Percentiles rank a stretch among this genome's conserved stretches.
These are phyloP conservation scores for Yarrowia sp. DNA, from an alignment of 805 yeast genomes.

Conservation along the genomic window DNA sequence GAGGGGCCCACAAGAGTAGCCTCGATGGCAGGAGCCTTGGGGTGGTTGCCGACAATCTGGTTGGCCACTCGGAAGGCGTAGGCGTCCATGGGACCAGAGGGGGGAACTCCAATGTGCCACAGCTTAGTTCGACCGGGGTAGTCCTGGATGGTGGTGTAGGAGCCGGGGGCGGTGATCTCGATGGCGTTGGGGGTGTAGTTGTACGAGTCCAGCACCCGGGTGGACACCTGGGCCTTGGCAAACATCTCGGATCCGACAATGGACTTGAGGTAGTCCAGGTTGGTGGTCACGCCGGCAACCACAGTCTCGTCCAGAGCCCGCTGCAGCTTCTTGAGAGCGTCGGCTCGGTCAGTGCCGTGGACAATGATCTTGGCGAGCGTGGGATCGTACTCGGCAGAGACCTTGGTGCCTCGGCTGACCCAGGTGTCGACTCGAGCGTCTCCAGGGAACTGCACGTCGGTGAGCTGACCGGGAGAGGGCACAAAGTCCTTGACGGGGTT, in stretches of 20 bases:
- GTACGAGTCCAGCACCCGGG: slow-evolving; percentile 84
- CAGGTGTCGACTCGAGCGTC: slow-evolving; percentile 96
- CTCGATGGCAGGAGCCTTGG: slow-evolving; percentile 87
- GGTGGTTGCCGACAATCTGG: slow-evolving; percentile 85
- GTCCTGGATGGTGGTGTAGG: slow-evolving; percentile 95
- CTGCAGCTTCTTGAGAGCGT: slow-evolving; percentile 78
- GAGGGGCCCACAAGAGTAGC: slow-evolving; percentile 88
- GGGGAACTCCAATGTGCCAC: slow-evolving; percentile 96
- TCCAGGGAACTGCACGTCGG: slow-evolving; percentile 81
- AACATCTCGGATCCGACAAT: slow-evolving; percentile 87
- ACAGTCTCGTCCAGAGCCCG: slow-evolving; percentile 85
- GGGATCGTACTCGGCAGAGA: slow-evolving; percentile 95
- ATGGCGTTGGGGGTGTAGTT: slow-evolving; percentile 82
- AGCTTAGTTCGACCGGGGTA: slow-evolving; percentile 87
- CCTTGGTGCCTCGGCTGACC: slow-evolving; percentile 85
- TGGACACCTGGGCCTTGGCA: slow-evolving; percentile 79
- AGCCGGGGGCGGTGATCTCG: slow-evolving; percentile 88
- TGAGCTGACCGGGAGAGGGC: slow-evolving; percentile 95
- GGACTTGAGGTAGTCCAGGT: slow-evolving; percentile 85
- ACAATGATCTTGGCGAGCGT: slow-evolving; percentile 96
- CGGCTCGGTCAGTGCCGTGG: slow-evolving; percentile 86
- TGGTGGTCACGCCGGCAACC: slow-evolving; percentile 86
- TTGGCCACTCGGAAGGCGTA: slow-evolving; percentile 90
- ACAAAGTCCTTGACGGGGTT: slow-evolving; percentile 93
- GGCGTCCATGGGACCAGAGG: slow-evolving; percentile 97